A percentile compares a stretch with the other conserved stretches of the same genome.
phyloP scores from a whole-genome alignment of 257 asterid genomes.

The Perilla frutescens region DNA sequence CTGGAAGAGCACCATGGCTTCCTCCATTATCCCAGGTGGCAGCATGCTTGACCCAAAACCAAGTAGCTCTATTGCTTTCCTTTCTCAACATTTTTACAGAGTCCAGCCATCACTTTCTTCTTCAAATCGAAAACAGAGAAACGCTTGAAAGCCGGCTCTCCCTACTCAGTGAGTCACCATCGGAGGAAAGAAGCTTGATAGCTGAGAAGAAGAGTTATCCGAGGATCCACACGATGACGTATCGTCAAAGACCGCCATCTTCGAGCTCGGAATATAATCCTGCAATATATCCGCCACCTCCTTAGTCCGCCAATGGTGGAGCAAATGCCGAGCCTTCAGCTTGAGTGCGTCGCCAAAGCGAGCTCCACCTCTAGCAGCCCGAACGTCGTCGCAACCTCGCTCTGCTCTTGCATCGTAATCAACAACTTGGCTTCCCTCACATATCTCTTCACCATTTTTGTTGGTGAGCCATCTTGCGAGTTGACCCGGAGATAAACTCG shows the following conservation, averaged over 20 bases:
- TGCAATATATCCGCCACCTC: constrained; percentile 91
- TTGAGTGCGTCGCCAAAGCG: constrained; percentile 73
- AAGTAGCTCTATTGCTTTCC: constrained; percentile 93
- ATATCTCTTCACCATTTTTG: constrained; percentile 82
- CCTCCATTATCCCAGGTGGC: constrained; percentile 97
- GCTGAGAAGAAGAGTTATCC: constrained; percentile 68
- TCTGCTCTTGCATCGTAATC: constrained; percentile 67
- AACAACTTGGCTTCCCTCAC: constrained; percentile 76
- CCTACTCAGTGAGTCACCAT: constrained; percentile 42
- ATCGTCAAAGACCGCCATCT: constrained; percentile 55
- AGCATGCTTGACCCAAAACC: constrained; percentile 91
- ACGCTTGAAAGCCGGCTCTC: constrained; percentile 67
- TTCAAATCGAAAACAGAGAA: constrained; percentile 83
- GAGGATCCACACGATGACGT: constrained; percentile 62
- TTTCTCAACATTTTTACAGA: constrained; percentile 63
- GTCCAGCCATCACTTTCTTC: constrained; percentile 79
- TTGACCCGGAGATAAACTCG: constrained; percentile 54
- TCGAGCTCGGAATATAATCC: constrained; percentile 86
- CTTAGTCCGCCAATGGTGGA: constrained; percentile 77
- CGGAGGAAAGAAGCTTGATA: constrained; percentile 76
- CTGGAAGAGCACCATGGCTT: constrained; percentile 88
- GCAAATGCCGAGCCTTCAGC: constrained; percentile 79
- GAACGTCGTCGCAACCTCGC: constrained; percentile 67
- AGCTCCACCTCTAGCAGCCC: constrained; percentile 78
- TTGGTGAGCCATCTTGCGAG: constrained; percentile 46